Percentiles rank a stretch among this genome's conserved stretches.
Evolutionary conservation across 768 basidiomycete species (phyloP).

Genomic region (Lepiota venenata): DNA sequence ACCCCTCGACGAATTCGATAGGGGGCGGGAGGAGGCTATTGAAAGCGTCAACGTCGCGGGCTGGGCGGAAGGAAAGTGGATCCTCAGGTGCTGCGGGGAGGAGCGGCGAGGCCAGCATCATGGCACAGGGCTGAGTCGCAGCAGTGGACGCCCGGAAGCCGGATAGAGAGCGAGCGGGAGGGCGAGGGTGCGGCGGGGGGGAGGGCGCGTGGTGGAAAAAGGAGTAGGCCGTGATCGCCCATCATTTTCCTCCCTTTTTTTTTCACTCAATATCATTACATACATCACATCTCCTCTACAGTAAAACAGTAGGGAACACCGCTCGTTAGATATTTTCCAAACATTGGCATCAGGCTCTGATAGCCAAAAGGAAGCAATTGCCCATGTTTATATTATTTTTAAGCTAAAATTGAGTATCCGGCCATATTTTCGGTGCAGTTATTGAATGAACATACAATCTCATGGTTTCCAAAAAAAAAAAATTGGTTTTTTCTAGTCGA

Average conservation of each 20-base stretch:
- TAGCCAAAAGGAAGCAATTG: no score
- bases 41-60: slow-evolving; percentile 71
- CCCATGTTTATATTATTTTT: no score
- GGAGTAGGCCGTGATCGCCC: slow-evolving; percentile 1
- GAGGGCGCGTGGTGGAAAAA: background rate
- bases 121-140: slow-evolving; percentile 20
- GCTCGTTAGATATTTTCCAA: no score
- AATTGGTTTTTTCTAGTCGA: no score
- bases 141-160: background rate
- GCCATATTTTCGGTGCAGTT: no score
- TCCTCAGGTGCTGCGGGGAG: slow-evolving; percentile 49
- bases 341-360: no score
- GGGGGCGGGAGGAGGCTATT: slow-evolving; percentile 78
- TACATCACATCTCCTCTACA: background rate
- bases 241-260: slow-evolving; percentile 4
- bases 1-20: slow-evolving; percentile 82
- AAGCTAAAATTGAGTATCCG: no score
- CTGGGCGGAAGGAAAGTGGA: slow-evolving; percentile 55
- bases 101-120: slow-evolving; percentile 70
- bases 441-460: no score
- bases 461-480: no score
- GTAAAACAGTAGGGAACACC: no score
- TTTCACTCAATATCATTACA: background rate
- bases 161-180: background rate
- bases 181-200: background rate